Conservation (phyloP, 2,329 filamentous ascomycete genomes). For the Alternaria gansuensis region DNA sequence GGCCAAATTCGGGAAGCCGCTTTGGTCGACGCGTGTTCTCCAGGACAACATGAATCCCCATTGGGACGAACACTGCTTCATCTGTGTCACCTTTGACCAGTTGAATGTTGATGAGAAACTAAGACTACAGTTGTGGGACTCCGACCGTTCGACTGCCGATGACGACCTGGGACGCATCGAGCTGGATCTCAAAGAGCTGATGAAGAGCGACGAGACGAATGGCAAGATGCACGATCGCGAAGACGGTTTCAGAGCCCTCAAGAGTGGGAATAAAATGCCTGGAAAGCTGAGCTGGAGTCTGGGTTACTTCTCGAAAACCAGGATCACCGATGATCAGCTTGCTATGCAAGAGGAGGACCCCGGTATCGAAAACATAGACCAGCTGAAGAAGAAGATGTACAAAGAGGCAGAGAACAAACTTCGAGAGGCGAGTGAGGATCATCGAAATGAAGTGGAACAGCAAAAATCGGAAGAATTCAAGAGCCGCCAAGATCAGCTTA, state of each 20-base stretch:
- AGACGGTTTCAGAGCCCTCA: conserved; percentile 72
- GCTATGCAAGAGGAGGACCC: conserved; percentile 67
- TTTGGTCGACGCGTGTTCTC: conserved; percentile 72
- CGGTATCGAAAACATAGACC: conserved; percentile 65
- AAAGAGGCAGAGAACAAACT: conserved; percentile 67
- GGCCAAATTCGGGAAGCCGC: conserved; percentile 78
- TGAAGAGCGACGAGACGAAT: conserved; percentile 66
- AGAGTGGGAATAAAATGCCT: conserved; percentile 72
- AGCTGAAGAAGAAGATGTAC: conserved; percentile 67
- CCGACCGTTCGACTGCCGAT: conserved; percentile 74
- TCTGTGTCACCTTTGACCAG: conserved; percentile 76
- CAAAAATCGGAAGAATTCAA: conserved; percentile 74
- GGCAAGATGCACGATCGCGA: conserved; percentile 69
- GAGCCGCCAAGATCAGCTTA: conserved; percentile 65
- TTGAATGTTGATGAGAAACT: conserved; percentile 75
- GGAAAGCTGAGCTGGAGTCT: conserved; percentile 74
- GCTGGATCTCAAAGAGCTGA: conserved; percentile 70
- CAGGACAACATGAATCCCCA: conserved; percentile 70
- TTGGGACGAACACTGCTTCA: conserved; percentile 74
- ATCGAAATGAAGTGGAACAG: conserved; percentile 71
- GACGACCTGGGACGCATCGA: conserved; percentile 79
- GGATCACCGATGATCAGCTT: conserved; percentile 69
- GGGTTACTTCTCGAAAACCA: conserved; percentile 74
- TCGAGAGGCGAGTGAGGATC: conserved; percentile 68
- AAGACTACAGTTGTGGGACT: conserved; percentile 78